Percentiles rank a stretch among this genome's conserved stretches.
Evolutionary conservation across 148 eudicot species (phyloP).

Genomic region (Diospyros lotus): DNA sequence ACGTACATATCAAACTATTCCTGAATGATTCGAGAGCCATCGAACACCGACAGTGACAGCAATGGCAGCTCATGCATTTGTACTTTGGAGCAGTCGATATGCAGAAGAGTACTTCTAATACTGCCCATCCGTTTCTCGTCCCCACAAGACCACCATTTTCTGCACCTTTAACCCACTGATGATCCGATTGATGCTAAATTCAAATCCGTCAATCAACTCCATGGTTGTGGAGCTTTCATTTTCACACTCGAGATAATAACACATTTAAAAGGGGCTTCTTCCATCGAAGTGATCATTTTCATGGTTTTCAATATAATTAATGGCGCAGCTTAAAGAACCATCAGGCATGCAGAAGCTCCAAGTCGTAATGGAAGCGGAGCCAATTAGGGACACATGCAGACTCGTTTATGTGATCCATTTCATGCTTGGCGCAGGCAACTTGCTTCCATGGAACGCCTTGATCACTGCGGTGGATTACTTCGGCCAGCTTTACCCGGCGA

Average conservation of each 20-base stretch:
- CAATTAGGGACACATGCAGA: constrained; percentile 55
- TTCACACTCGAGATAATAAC: too few species aligned
- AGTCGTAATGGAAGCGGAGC: constrained; percentile 39
- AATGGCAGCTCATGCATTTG: too few species aligned
- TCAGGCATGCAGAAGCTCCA: constrained; percentile 12
- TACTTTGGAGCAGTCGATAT: too few species aligned
- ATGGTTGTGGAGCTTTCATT: constrained; percentile 2
- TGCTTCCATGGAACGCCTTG: constrained; percentile 89
- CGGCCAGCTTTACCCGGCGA: constrained; percentile 47
- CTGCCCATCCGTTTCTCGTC: too few species aligned
- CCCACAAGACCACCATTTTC: too few species aligned
- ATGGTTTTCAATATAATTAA: constrained; percentile 9
- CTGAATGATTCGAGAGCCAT: too few species aligned
- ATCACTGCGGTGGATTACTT: constrained; percentile 91
- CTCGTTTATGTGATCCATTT: constrained; percentile 68
- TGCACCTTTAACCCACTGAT: not conserved
- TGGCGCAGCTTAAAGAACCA: not conserved
- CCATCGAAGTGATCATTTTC: not conserved
- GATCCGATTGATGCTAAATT: constrained; percentile 16
- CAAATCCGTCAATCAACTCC: constrained; percentile 48
- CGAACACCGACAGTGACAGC: too few species aligned
- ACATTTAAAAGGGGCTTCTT: too few species aligned
- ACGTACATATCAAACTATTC: too few species aligned
- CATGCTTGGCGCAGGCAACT: constrained; percentile 81
- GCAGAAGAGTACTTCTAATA: too few species aligned